Base-by-base conservation (phyloP, 306 rosid species). In the Cucumis melo region DNA sequence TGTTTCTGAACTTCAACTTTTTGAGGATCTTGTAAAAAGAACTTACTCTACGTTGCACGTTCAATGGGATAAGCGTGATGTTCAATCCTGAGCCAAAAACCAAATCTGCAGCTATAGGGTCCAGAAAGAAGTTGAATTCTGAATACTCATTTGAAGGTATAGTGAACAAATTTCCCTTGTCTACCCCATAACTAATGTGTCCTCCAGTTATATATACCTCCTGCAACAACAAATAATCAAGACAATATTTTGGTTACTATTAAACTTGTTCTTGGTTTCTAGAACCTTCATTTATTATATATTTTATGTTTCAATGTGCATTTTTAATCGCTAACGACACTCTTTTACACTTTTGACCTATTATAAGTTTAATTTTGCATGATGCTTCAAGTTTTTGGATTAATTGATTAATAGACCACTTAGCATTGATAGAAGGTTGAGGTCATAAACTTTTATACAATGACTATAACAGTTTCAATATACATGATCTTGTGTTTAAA, bases 121-220 rank as follows among this genome's bases (percentile, higher is more conserved):
- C 97, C 15, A 94, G 84, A 70, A 89, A 91, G 90, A 94, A 89
- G 50, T 92, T 92, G 89, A 92, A 88, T 77, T 94, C 99, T 74
- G 95, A 95, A 83, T 87, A 85, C 71, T 82, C 20, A 68, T 89
- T 90, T 39, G 95, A 90, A 54, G 97, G 88, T 75, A 88, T 75
- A 19, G 96, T 76, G 78, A 92, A 94, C 41, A 92, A 58, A 74
- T 94, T 90, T 67, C 96, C 99, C 83, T 83, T 87, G 84, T 90
- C 95, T 0, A 10, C 63, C 65, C 64, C 78, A 44, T 3, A 32
- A 66, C 81, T 87, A 34, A 89, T 78, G 58, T 90, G 97, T 48
- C 99, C 99, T 71, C 99, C 99, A 44, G 87, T 82, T 24, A 94
- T 79, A 78, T 86, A 94, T 20, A 90, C 91, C 50, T 90, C 88